phyloP scores from a whole-genome alignment of 768 basidiomycete genomes.

The Exidia glandulosa region DNA sequence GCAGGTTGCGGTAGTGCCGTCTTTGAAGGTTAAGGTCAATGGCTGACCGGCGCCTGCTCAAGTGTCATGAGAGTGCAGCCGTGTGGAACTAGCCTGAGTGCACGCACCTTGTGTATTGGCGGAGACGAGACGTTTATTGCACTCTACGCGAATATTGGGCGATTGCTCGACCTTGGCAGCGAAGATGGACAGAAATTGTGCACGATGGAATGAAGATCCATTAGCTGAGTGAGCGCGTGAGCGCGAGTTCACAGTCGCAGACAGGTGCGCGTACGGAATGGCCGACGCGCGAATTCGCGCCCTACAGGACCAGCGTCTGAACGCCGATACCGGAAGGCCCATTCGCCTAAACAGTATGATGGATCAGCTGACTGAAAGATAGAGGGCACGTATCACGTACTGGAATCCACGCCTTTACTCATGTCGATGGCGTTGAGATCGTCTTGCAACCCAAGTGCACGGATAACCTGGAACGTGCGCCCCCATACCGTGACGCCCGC shows the following conservation, averaged over 20 bases:
- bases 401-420: constrained; percentile 6
- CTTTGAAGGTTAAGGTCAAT: constrained; percentile 42
- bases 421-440: constrained; percentile 14
- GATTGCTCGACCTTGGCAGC: not conserved
- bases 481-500: constrained; percentile 37
- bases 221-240: not conserved
- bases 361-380: not conserved
- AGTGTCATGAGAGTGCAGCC: too few species aligned
- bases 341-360: not conserved
- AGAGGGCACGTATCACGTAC: not conserved
- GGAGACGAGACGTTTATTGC: constrained; percentile 56
- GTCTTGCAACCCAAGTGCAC: constrained; percentile 27
- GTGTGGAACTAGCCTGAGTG: too few species aligned
- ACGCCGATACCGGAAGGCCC: not conserved
- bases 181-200: not conserved
- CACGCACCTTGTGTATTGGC: too few species aligned
- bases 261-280: not conserved
- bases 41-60: constrained; percentile 16
- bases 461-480: constrained; percentile 33
- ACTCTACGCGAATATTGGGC: constrained; percentile 30
- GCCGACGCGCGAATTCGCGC: not conserved
- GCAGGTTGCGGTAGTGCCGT: constrained; percentile 47
- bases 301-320: not conserved
- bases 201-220: not conserved
- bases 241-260: not conserved